Base-by-base conservation (phyloP, 371 early-diverging fungal species). In the Apophysomyces variabilis region DNA sequence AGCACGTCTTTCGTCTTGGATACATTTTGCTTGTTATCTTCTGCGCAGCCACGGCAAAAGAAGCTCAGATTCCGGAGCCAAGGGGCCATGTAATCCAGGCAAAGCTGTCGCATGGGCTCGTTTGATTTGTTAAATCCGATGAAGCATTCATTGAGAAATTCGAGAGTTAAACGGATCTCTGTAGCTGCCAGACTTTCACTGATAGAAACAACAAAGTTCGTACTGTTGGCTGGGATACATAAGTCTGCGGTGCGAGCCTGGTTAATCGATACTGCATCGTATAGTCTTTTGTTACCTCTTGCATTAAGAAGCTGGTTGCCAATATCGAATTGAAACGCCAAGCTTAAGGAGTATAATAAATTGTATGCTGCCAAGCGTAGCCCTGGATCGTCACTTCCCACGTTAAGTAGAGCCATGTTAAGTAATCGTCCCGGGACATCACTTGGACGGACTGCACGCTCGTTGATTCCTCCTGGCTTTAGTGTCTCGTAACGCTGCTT, bases 401-500 rank as follows among this genome's bases (percentile, higher is more conserved):
- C 75, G 72, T 95, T 95, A 43, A 95, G 76, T 62, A 97, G 70
- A 9, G 96, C 93, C 88, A 96, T 95, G 70, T 95, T 96, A 44
- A 97, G 83, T 50, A 97, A 74, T 32, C 94, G 89, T 5, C 96
- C 97, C 0, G 96, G 94, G 0, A 96, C 95, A 83, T 96, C 96
- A 16, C 85, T 86, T 1, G 96, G 96, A 36, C 93, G 85, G 57
- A 97, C 89, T 0, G 85, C 84, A 38, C 94, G 85, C 47, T 93
- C 89, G 14, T 79, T 79, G n/a, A 87, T 76, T 13, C 81, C 82
- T 0, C 83, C 71, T 5, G 91, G 91, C 41, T 85, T 87, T 21
- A 91, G 85, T 47, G 85, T 68, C 54, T 90, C 84, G 72, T 86
- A 92, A 11, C 90, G 82, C 45, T 92, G 78, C 58, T 90, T 90